Percentiles rank a stretch among this genome's conserved stretches.
Evolutionary conservation across 2,329 filamentous ascomycete species (phyloP).

Genomic region (Calonectria hongkongensis): DNA sequence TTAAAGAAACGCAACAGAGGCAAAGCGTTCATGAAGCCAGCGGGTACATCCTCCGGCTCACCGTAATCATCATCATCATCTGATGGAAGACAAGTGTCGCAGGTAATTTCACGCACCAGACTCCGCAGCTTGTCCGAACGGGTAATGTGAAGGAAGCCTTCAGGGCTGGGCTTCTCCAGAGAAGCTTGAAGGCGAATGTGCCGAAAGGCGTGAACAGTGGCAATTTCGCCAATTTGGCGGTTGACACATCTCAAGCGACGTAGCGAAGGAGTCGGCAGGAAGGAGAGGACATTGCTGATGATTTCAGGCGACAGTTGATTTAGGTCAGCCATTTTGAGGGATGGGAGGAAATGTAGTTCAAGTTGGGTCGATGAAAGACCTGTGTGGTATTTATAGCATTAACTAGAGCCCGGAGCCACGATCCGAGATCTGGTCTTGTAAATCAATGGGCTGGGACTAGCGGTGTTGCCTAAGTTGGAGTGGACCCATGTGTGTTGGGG

Average conservation of each 20-base stretch:
- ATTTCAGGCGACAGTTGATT: background rate
- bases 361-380: no score
- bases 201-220: background rate
- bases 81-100: background rate
- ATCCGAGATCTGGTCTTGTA: no score
- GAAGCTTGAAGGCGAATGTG: background rate
- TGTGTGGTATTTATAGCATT: no score
- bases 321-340: background rate
- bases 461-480: no score
- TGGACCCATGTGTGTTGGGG: no score
- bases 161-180: no score
- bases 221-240: background rate
- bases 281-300: background rate
- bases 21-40: slow-evolving; percentile 30
- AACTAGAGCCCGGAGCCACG: no score
- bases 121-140: background rate
- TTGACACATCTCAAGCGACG: background rate
- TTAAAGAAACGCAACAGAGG: slow-evolving; percentile 27
- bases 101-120: background rate
- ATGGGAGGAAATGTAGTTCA: no score
- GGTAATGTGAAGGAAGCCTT: background rate
- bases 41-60: background rate
- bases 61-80: no score
- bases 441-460: no score
- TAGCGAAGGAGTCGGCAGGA: background rate